phyloP scores from a whole-genome alignment of 2,329 filamentous ascomycete genomes.

The Rachicladosporium sp. region DNA sequence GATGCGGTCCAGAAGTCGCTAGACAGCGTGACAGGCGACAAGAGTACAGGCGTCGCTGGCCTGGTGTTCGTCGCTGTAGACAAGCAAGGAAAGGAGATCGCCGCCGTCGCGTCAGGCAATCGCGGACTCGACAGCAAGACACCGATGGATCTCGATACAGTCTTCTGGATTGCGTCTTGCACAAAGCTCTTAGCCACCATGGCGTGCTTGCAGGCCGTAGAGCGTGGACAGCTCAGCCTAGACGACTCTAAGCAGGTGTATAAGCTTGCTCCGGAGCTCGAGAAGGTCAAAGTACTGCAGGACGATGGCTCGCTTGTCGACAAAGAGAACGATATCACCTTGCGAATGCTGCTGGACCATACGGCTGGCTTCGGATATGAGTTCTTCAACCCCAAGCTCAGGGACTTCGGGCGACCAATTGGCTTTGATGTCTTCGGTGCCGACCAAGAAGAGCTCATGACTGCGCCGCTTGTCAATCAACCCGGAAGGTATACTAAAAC shows the following conservation, averaged over 20 bases:
- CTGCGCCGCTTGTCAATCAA: conserved; percentile 47
- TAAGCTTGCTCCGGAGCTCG: conserved; percentile 31
- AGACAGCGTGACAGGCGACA: conserved; percentile 19
- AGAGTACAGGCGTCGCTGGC: conserved; percentile 26
- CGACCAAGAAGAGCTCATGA: conserved; percentile 38
- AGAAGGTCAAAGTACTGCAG: conserved; percentile 29
- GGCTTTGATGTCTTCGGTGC: conserved; percentile 48
- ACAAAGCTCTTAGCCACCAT: conserved; percentile 33
- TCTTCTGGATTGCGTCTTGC: conserved; percentile 47
- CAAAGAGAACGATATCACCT: conserved; percentile 35
- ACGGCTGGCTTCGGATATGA: conserved; percentile 39
- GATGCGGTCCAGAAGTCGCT: conserved; percentile 27
- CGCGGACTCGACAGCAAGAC: conserved; percentile 29
- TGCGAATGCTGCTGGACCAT: conserved; percentile 39
- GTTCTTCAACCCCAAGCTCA: conserved; percentile 34
- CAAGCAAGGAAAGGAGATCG: conserved; percentile 30
- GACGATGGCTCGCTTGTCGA: conserved; percentile 28
- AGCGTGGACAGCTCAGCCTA: conserved; percentile 29
- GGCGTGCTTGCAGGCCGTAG: conserved; percentile 37
- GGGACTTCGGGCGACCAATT: conserved; percentile 32
- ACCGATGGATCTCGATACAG: conserved; percentile 46
- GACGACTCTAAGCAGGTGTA: conserved; percentile 31
- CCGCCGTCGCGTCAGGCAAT: conserved; percentile 31
- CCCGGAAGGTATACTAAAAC: conserved; percentile 47
- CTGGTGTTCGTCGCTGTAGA: conserved; percentile 35